These are phyloP conservation scores for Irpex sp. DNA, from an alignment of 1,284 basidiomycete genomes.

Conservation along the genomic window DNA sequence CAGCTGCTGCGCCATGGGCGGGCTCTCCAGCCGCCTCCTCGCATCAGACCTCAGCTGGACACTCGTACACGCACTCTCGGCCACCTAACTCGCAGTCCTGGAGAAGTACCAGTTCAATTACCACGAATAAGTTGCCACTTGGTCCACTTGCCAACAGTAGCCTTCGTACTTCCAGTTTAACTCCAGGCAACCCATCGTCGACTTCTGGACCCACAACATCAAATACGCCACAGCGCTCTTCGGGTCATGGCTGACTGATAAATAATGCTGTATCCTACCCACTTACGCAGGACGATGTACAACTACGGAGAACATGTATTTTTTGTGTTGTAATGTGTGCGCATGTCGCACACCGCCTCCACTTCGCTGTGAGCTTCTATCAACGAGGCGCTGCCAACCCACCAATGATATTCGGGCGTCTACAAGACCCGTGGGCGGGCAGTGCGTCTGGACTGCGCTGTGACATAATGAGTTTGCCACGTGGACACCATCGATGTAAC, in stretches of 20 bases:
- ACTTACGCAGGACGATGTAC: not conserved
- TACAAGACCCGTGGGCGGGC: not conserved
- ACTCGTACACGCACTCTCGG: not conserved
- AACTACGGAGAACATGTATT: not conserved
- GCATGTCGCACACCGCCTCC: not conserved
- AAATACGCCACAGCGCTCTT: not conserved
- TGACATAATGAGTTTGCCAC: constrained; percentile 4
- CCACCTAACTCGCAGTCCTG: not conserved
- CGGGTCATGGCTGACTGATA: not conserved
- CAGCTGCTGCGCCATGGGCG: not conserved
- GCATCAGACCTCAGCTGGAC: not conserved
- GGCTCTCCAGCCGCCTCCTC: not conserved
- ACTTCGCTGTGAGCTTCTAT: not conserved
- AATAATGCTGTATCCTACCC: not conserved
- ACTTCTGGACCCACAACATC: constrained; percentile 4
- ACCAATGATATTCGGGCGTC: not conserved
- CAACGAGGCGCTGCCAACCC: no score
- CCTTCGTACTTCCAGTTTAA: constrained; percentile 9
- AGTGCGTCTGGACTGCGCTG: not conserved
- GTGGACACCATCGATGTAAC: constrained; percentile 14
- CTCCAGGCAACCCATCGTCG: not conserved
- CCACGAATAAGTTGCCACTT: constrained; percentile 20
- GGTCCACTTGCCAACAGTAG: constrained; percentile 23
- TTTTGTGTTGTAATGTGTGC: not conserved
- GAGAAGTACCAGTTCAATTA: constrained; percentile 10